Conservation (phyloP, 148 eudicot species). For the Chenopodium album region DNA sequence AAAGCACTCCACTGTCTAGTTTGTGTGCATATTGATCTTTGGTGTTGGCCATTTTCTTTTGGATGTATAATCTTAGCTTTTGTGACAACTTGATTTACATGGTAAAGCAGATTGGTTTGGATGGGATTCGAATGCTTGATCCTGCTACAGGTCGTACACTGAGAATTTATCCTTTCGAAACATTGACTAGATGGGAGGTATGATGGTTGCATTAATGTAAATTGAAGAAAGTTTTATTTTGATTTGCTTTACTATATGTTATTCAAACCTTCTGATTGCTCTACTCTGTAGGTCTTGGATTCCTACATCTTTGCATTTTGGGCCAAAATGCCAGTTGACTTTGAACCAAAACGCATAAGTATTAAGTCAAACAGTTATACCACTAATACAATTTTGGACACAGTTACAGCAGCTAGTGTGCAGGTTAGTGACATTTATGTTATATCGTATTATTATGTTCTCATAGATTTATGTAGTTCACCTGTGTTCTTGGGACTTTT, state of each 20-base stretch:
- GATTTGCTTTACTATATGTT: not conserved
- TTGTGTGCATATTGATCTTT: not conserved
- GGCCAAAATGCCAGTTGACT: slow-evolving; percentile 71
- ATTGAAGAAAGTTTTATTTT: not conserved
- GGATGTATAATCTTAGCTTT: slow-evolving; percentile 1
- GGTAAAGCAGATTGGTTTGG: slow-evolving; percentile 69
- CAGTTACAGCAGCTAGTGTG: slow-evolving; percentile 84
- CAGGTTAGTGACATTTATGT: slow-evolving; percentile 51
- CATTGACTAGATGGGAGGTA: slow-evolving; percentile 82
- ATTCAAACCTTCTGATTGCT: slow-evolving; percentile 4
- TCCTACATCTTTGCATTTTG: slow-evolving; percentile 88
- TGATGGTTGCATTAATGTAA: not conserved
- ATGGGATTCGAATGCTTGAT: slow-evolving; percentile 88
- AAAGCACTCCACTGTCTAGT: no score
- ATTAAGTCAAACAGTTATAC: slow-evolving; percentile 84
- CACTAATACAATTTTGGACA: slow-evolving; percentile 73
- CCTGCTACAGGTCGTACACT: slow-evolving; percentile 67
- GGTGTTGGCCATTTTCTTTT: not conserved
- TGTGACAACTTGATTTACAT: not conserved
- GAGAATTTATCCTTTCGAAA: slow-evolving; percentile 75
- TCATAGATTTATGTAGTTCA: not conserved
- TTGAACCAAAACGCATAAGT: slow-evolving; percentile 74
- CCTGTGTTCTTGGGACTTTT: not conserved
- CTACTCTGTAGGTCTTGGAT: slow-evolving; percentile 62
- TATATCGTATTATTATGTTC: not conserved